Base-by-base conservation (phyloP, 805 yeast genomes). In the Huiozyma naganishii region DNA sequence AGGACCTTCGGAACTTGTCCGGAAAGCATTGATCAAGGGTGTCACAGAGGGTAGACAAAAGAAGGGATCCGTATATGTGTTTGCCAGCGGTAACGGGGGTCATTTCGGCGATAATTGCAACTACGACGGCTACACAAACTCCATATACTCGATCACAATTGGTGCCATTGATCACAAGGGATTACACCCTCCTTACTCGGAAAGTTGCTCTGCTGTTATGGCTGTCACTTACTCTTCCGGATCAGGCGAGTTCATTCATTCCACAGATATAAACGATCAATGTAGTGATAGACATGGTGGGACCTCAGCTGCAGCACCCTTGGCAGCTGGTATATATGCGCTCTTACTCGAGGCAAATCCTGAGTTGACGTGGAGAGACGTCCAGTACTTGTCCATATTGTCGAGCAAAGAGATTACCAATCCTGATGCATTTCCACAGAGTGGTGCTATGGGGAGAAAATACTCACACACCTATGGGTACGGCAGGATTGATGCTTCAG, bases 301-400 rank as follows among this genome's bases (percentile, higher is more conserved):
- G 17, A 92, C 98, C 0, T 90, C 97, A 23, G 98, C 98, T 0
- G 97, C 98, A 11, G 98, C 98, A 0, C 98, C 98, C 0, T 71
- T 92, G 45, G 97, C 97, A 0, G 97, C 97, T 0, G 98, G 97
- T n/a, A 73, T 92, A 1, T 87, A 84, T 59, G 76, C 97, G 0
- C 68, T 92, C 42, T 85, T 85, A 2, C 68, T 92, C 41, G 79
- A 81, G 52, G 88, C 82, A 4, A 83, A 95, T 51, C 95, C 96
- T 1, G 73, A 80, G 5, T 72, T 92, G 44, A 84, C 96, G 0
- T 92, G 98, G 98, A 75, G 98, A 59, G 98, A 92, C 59, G 72
- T 89, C 44, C 98, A 92, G 65, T 86, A 89, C 55, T 69, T 92
- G 17, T 75, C 85, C 3, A 79, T 90, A 11, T 64, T 79, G 41